Base-by-base conservation (phyloP, 768 basidiomycete genomes). In the Tulasnella calospora region DNA sequence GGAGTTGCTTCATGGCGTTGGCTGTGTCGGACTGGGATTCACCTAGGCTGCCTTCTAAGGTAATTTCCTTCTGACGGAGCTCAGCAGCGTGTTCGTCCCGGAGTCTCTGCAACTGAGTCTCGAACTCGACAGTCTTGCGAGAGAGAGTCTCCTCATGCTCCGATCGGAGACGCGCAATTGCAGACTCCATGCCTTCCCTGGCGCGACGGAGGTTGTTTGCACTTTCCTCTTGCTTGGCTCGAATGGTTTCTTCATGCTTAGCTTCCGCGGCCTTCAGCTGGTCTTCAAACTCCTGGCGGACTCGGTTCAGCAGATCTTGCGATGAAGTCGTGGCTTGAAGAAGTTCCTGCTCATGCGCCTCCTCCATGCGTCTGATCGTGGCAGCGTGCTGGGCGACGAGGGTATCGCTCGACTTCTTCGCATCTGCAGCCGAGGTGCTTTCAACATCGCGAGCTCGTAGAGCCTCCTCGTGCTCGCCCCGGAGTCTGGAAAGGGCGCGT, bases 201-300 rank as follows among this genome's bases (percentile, higher is more conserved):
- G 77, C 71, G 17, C 76, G 77, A 38, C 74, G 27, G 30, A 78
- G 71, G 21, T 81, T 76, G 7, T 71, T 55, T 19, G 73, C 90
- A 38, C 47, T 61, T 78, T 94, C 90, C 83, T 94, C 93, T 81
- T 94, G 94, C 82, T 94, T 91, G 81, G 92, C 93, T 82, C 93
- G 92, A 8, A 92, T 86, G 87, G 89, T 86, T 80, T 90, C 89
- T 3, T 79, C 80, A 75, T 83, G 82, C 46, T 79, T 72, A 6
- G 78, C 70, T 30, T 78, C 72, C 13, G 82, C 77, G 19, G 67
- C 78, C 19, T 61, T 73, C 21, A 83, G 41, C 4, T 75, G 71
- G 35, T 73, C 73, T 73, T 88, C 89, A 81, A 93, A 91, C 79
- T 91, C 89, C 75, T 87, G 85, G 36, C 84, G 85, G 10, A 89